Percentiles rank a stretch among this genome's conserved stretches.
phyloP scores from a whole-genome alignment of 495 filamentous ascomycete species.

The Penicillium nucicola region DNA sequence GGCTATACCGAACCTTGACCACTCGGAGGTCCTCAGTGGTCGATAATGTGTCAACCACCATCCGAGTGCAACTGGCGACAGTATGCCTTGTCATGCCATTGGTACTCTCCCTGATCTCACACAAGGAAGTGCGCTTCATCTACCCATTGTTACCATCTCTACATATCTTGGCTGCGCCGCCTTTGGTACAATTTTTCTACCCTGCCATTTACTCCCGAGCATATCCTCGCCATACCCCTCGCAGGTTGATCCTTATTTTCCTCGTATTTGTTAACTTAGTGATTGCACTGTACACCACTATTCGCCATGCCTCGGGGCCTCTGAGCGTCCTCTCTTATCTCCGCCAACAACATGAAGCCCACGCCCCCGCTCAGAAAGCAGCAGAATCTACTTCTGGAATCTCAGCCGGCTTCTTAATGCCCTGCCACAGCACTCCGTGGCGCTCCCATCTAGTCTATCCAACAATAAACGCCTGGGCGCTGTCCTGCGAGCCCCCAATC shows the following conservation, averaged over 20 bases:
- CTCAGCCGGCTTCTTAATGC: constrained; percentile 89
- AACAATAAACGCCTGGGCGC: constrained; percentile 73
- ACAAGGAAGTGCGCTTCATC: constrained; percentile 98
- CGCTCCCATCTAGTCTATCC: constrained; percentile 78
- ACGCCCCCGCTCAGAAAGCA: constrained; percentile 20
- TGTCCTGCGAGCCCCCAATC: constrained; percentile 89
- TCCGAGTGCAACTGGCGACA: constrained; percentile 57
- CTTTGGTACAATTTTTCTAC: constrained; percentile 64
- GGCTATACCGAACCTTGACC: constrained; percentile 54
- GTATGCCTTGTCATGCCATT: constrained; percentile 57
- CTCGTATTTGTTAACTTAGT: constrained; percentile 63
- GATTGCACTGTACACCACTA: constrained; percentile 70
- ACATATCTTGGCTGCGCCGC: constrained; percentile 72
- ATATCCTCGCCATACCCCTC: constrained; percentile 30
- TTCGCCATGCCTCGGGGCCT: constrained; percentile 76
- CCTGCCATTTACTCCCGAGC: constrained; percentile 31
- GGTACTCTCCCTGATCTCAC: constrained; percentile 74
- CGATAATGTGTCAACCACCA: constrained; percentile 27
- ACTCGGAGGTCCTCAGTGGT: constrained; percentile 26
- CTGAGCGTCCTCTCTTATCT: constrained; percentile 71
- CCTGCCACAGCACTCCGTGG: constrained; percentile 98
- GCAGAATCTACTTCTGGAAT: constrained; percentile 28
- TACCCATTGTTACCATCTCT: constrained; percentile 87
- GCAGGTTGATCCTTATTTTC: constrained; percentile 53
- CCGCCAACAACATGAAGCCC: constrained; percentile 61